Conservation (phyloP, 2,329 filamentous ascomycete species). For the Stagonosporopsis vannaccii region DNA sequence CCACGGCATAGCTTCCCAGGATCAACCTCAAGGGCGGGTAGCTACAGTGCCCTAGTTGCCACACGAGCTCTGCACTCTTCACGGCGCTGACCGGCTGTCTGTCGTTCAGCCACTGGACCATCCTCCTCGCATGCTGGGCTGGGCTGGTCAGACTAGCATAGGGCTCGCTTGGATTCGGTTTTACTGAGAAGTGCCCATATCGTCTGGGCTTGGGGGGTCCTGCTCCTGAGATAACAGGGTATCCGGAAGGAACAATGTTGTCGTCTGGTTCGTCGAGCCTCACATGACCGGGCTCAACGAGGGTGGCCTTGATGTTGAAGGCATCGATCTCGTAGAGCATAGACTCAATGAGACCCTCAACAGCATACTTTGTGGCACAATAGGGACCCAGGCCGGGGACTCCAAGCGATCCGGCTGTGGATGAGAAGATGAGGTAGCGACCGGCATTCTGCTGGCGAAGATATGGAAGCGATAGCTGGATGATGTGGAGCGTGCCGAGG, state of each 20-base stretch:
- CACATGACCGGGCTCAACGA: slow-evolving; percentile 91
- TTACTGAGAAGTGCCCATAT: slow-evolving; percentile 93
- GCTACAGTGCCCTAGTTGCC: slow-evolving; percentile 93
- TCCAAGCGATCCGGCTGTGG: slow-evolving; percentile 88
- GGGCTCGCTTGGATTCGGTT: slow-evolving; percentile 76
- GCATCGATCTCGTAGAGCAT: slow-evolving; percentile 94
- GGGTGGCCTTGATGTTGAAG: slow-evolving; percentile 91
- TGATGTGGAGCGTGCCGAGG: slow-evolving; percentile 92
- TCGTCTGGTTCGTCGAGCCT: slow-evolving; percentile 80
- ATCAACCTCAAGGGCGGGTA: slow-evolving; percentile 87
- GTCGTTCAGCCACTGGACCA: slow-evolving; percentile 94
- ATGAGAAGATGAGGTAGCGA: slow-evolving; percentile 93
- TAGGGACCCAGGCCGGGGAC: slow-evolving; percentile 93
- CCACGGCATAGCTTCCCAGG: slow-evolving; percentile 92
- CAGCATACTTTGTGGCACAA: slow-evolving; percentile 96
- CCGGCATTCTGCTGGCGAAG: slow-evolving; percentile 78
- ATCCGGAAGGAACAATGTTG: slow-evolving; percentile 37
- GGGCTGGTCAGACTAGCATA: slow-evolving; percentile 82
- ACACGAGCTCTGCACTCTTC: slow-evolving; percentile 90
- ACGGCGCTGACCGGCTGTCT: slow-evolving; percentile 91
- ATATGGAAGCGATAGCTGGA: slow-evolving; percentile 86
- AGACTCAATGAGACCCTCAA: slow-evolving; percentile 93
- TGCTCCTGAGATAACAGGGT: slow-evolving; percentile 38
- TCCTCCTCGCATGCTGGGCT: slow-evolving; percentile 84
- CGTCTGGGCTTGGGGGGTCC: slow-evolving; percentile 65